These are phyloP conservation scores for Pythium rishiriense DNA, from an alignment of 352 stramenopile genomes.

Conservation along the genomic window DNA sequence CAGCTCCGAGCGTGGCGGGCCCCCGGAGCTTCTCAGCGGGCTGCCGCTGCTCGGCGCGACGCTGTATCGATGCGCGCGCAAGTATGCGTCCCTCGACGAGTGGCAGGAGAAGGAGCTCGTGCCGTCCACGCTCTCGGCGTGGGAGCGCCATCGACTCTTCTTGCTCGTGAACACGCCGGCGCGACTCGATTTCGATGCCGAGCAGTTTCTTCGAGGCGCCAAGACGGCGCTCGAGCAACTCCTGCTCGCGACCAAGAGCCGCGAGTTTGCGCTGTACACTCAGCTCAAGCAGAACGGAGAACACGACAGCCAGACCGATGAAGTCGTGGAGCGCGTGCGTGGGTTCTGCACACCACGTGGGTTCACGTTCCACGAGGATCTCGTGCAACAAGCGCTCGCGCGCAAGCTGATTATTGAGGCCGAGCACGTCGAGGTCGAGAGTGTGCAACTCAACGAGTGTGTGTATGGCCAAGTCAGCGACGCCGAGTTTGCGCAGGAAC, in stretches of 20 bases:
- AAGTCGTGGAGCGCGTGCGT: constrained; percentile 9
- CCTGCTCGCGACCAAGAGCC: constrained; percentile 19
- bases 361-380: constrained; percentile 18
- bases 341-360: constrained; percentile 21
- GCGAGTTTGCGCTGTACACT: constrained; percentile 22
- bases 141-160: constrained; percentile 25
- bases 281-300: neutral
- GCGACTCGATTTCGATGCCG: constrained; percentile 22
- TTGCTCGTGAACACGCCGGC: constrained; percentile 20
- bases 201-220: constrained; percentile 21
- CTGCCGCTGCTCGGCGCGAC: constrained; percentile 20
- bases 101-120: constrained; percentile 23
- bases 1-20: neutral
- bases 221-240: constrained; percentile 21
- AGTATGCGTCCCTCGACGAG: constrained; percentile 10
- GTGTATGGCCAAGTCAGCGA: constrained; percentile 25
- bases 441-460: constrained; percentile 22
- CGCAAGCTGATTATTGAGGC: constrained; percentile 21
- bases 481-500: constrained; percentile 21
- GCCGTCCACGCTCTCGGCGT: constrained; percentile 17
- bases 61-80: constrained; percentile 22
- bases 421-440: constrained; percentile 24
- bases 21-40: constrained; percentile 12
- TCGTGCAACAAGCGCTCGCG: constrained; percentile 3
- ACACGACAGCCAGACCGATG: neutral